Conservation (phyloP, 352 stramenopile species). For the Albugo candida region DNA sequence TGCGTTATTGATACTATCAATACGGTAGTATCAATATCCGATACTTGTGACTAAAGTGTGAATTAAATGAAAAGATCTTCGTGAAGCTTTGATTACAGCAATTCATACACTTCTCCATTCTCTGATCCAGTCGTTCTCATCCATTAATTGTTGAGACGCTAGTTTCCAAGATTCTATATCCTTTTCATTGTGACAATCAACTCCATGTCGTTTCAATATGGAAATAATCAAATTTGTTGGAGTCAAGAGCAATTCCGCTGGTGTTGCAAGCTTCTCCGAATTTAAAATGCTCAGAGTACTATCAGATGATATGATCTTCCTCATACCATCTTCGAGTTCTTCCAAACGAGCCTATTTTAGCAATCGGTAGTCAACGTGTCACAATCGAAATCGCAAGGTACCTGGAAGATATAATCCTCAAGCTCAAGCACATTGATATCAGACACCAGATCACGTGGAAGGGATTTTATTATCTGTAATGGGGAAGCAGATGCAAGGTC, state of each 20-base stretch:
- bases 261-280: constrained; percentile 60
- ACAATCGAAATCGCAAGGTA: background rate
- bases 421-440: constrained; percentile 4
- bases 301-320: constrained; percentile 33
- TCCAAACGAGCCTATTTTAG: constrained; percentile 33
- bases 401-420: background rate
- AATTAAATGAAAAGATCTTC: too few relatives aligned
- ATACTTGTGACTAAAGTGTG: too few relatives aligned
- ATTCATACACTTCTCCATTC: constrained; percentile 61
- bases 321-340: constrained; percentile 64
- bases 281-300: constrained; percentile 24
- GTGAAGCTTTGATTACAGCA: background rate
- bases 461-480: constrained; percentile 4
- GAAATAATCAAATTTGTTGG: constrained; percentile 43
- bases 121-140: constrained; percentile 32
- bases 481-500: constrained; percentile 24
- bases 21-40: too few relatives aligned
- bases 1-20: too few relatives aligned
- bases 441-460: background rate
- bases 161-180: constrained; percentile 26
- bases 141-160: constrained; percentile 17
- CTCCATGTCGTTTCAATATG: constrained; percentile 5
- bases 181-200: constrained; percentile 4
- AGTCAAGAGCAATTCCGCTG: constrained; percentile 47
- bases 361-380: background rate